Evolutionary conservation across 345 rosid genomes (phyloP).

Genomic region (Dimocarpus longan): DNA sequence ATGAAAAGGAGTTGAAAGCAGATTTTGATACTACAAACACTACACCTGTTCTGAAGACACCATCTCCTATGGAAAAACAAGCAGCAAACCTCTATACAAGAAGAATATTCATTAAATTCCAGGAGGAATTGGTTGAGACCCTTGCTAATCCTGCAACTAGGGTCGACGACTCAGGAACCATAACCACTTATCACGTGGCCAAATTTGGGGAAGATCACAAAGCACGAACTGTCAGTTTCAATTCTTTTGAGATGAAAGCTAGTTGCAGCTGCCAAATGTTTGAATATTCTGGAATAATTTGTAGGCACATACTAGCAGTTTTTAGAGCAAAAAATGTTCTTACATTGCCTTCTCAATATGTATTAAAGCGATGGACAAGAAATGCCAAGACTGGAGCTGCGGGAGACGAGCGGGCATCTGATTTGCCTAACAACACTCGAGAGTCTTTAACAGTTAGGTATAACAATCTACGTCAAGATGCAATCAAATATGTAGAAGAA

Average conservation of each 20-base stretch:
- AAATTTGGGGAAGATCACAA: slow-evolving; percentile 69
- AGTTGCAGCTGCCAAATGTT: slow-evolving; percentile 84
- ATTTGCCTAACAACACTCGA: slow-evolving; percentile 38
- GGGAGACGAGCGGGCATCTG: slow-evolving; percentile 43
- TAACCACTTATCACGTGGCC: slow-evolving; percentile 59
- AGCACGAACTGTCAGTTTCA: slow-evolving; percentile 59
- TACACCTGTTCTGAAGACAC: slow-evolving; percentile 59
- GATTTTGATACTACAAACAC: slow-evolving; percentile 65
- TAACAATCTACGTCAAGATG: slow-evolving; percentile 72
- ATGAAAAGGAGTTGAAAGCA: slow-evolving; percentile 74
- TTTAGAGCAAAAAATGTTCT: slow-evolving; percentile 74
- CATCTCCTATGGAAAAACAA: slow-evolving; percentile 88
- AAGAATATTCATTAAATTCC: slow-evolving; percentile 66
- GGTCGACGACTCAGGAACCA: slow-evolving; percentile 57
- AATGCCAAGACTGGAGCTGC: slow-evolving; percentile 57
- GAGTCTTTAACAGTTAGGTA: slow-evolving; percentile 60
- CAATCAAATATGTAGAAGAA: slow-evolving; percentile 75
- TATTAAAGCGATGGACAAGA: slow-evolving; percentile 80
- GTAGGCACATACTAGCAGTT: slow-evolving; percentile 74
- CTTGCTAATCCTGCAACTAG: slow-evolving; percentile 66
- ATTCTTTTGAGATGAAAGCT: slow-evolving; percentile 70
- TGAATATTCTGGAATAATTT: slow-evolving; percentile 75
- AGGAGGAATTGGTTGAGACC: slow-evolving; percentile 78
- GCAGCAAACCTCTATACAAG: slow-evolving; percentile 69
- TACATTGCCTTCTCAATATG: slow-evolving; percentile 66